Evolutionary conservation across 2,329 filamentous ascomycete species (phyloP).

Genomic region (Aspergillus sclerotialis): DNA sequence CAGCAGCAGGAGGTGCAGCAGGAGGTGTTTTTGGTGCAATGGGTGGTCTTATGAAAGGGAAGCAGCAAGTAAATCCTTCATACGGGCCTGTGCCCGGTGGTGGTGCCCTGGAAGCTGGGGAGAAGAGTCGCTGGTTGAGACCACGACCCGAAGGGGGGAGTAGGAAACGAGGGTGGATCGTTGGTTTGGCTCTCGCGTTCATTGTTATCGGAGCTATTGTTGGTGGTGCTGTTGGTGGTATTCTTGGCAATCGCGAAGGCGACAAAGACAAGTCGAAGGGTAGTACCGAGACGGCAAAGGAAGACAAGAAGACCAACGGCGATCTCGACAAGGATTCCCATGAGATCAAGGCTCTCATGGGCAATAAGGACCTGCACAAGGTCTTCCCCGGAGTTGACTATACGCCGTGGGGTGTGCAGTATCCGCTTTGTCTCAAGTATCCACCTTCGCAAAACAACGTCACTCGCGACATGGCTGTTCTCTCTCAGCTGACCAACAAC

Average conservation of each 20-base stretch:
- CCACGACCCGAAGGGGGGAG: constrained; percentile 52
- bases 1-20: constrained; percentile 38
- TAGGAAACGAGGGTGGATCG: constrained; percentile 62
- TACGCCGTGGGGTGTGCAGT: constrained; percentile 84
- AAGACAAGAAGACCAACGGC: constrained; percentile 58
- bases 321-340: constrained; percentile 66
- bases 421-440: constrained; percentile 69
- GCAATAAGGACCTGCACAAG: constrained; percentile 76
- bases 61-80: constrained; percentile 35
- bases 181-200: constrained; percentile 59
- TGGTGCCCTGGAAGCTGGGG: constrained; percentile 31
- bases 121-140: constrained; percentile 61
- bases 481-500: constrained; percentile 82
- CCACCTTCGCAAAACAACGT: constrained; percentile 91
- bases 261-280: constrained; percentile 25
- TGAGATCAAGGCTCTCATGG: constrained; percentile 75
- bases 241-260: constrained; percentile 52
- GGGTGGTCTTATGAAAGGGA: constrained; percentile 33
- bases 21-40: constrained; percentile 39
- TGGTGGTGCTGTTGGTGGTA: constrained; percentile 66
- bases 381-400: constrained; percentile 96
- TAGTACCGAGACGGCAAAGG: constrained; percentile 44
- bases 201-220: constrained; percentile 64
- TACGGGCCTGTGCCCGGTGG: constrained; percentile 50
- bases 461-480: constrained; percentile 81